Evolutionary conservation across 371 early-diverging fungal species (phyloP), one percentile per base, ranked within the genome.

Genomic region (Mucor lusitanicus): DNA sequence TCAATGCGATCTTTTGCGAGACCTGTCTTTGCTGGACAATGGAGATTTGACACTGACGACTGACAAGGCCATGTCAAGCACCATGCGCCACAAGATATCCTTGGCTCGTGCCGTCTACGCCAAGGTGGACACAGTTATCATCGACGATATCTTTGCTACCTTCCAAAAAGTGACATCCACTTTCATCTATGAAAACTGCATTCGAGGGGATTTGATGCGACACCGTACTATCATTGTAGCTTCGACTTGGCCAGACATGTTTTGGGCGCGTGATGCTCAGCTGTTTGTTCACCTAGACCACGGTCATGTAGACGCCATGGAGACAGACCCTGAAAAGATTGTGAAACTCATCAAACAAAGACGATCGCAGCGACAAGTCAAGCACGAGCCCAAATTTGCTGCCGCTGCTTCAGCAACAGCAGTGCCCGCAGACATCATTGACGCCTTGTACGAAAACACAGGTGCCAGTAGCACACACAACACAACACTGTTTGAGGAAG

Each of bases 151-250:
- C 30, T 80, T 96, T 35, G 68, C 80, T 1, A 75, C 80, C 0
- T 78, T 92, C 0, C 91, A 90, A 57, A 76, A 80, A 13, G 85
- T 88, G 6, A 92, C 90, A 6, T 93, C 87, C 17, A 77, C 81
- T 9, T 87, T 85, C 63, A 79, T 94, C 7, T 70, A 88, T 37
- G 80, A 79, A 25, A 84, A 86, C 50, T 93, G 93, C 61, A 71
- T 92, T 33, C 73, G 87, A 21, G 87, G 89, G 6, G 78, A 84
- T 21, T 70, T 92, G 63, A 81, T 97, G 85, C 73, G 74, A 19
- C 88, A 84, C 2, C 85, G 95, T 1, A 96, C 96, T 0, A 72
- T 90, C 8, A 75, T 97, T n/a, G 77, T 96, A 8, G 93, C 89
- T 3, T 87, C 92, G 0, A 91, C 94, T 57, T 85, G 90, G 23